A percentile compares a stretch with the other conserved stretches of the same genome.
These are phyloP conservation scores for Diaporthe velutina DNA, from an alignment of 2,329 filamentous ascomycete genomes.

Conservation along the genomic window DNA sequence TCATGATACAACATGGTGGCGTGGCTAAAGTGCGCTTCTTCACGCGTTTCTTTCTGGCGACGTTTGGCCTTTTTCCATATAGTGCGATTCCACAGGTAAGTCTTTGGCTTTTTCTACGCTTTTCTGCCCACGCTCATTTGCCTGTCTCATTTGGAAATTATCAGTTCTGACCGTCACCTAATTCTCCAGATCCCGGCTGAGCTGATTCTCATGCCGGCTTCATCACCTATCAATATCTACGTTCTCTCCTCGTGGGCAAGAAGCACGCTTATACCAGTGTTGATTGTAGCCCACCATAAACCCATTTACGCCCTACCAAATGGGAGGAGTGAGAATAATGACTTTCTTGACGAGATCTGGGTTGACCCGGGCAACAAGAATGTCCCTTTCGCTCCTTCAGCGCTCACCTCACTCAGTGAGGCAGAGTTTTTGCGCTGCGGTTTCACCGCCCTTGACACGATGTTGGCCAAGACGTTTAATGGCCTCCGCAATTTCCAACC, in stretches of 20 bases:
- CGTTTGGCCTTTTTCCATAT: not conserved
- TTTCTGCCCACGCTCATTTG: too few relatives aligned
- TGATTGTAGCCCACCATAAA: not conserved
- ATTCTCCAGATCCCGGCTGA: not conserved
- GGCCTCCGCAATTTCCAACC: not conserved
- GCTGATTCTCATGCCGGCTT: not conserved
- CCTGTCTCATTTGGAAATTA: too few relatives aligned
- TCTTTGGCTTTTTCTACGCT: too few relatives aligned
- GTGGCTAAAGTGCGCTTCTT: not conserved
- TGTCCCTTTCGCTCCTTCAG: not conserved
- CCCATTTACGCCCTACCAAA: not conserved
- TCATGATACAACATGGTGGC: not conserved
- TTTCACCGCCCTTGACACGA: not conserved
- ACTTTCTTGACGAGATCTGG: not conserved
- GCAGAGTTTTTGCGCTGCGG: not conserved
- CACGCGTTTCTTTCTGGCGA: not conserved
- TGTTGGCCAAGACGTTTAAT: not conserved
- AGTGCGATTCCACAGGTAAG: not conserved
- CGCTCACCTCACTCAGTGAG: too few relatives aligned
- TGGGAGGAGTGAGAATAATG: not conserved
- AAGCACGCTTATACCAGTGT: not conserved
- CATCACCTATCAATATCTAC: not conserved
- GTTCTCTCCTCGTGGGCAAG: not conserved
- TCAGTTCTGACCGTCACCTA: too few relatives aligned
- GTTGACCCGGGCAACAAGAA: not conserved